Base-by-base conservation (phyloP, 106 monocot genomes). In the Iris macrosiphon region DNA sequence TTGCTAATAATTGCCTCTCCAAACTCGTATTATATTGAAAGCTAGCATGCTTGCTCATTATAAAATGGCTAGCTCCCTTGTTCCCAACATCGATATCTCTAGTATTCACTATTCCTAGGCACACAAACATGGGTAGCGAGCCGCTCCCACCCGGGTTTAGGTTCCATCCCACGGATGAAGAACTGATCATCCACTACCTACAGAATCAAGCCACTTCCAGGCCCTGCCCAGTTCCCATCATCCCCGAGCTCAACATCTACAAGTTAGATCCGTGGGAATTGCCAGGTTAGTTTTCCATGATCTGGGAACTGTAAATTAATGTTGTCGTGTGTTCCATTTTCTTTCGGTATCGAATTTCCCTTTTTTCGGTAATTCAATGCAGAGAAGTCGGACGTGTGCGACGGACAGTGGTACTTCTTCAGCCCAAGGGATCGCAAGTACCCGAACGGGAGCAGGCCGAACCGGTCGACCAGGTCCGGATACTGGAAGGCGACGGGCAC, bases 401-500 rank as follows among this genome's bases (percentile, higher is more conserved):
- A 71, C 23, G 37, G 60, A n/a, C 72, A n/a, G n/a, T n/a, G n/a
- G n/a, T n/a, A n/a, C n/a, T n/a, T n/a, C n/a, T n/a, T n/a, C n/a
- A n/a, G n/a, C n/a, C n/a, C n/a, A n/a, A n/a, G n/a, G n/a, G n/a
- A n/a, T n/a, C n/a, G n/a, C n/a, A n/a, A n/a, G n/a, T 67, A 10
- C 78, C 72, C 4, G 73, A 72, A 44, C 33, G 78, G 5, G 67
- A 72, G 4, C 58, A 72, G 1, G 3, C 22, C 6, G 62, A 62
- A 0, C 72, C 72, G 4, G 68, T 68, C 49, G 72, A 72, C 72
- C n/a, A n/a, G n/a, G n/a, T n/a, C n/a, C n/a, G n/a, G n/a, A n/a
- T n/a, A n/a, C n/a, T n/a, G n/a, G n/a, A 79, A 72, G 57, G 78
- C 78, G 23, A 79, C 72, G 1, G 72, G 78, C 8, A 63, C 72